Evolutionary conservation across 441 rosid genomes (phyloP).

Genomic region (Adansonia madagascariensis): DNA sequence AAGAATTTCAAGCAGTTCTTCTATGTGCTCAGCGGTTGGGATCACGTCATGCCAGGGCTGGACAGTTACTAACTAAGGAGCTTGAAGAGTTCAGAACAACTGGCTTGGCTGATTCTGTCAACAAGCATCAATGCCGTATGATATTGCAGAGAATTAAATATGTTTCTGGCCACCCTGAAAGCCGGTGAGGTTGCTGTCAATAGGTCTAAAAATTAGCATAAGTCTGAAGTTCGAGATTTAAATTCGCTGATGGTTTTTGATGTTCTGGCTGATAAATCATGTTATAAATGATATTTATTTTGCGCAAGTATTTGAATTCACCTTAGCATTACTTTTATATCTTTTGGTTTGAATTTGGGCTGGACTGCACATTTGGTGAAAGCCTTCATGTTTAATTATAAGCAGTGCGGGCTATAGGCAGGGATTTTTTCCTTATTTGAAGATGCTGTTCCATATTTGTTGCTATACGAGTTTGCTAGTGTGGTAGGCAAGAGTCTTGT

Average conservation of each 20-base stretch:
- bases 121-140: conserved; percentile 90
- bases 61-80: conserved; percentile 80
- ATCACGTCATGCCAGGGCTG: conserved; percentile 88
- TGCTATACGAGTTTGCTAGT: neutral
- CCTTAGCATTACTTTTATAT: neutral
- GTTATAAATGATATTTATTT: conserved; percentile 6
- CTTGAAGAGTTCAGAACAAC: conserved; percentile 90
- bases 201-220: conserved; percentile 13
- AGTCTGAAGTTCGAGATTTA: conserved; percentile 7
- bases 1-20: conserved; percentile 95
- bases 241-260: neutral
- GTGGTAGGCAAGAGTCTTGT: neutral
- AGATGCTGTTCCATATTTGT: conserved; percentile 11
- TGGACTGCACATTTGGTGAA: conserved; percentile 6
- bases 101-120: conserved; percentile 86
- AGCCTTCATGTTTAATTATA: neutral
- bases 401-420: conserved; percentile 1
- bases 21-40: conserved; percentile 90
- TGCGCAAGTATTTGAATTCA: neutral
- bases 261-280: too few relatives aligned
- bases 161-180: conserved; percentile 68
- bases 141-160: conserved; percentile 93
- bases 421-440: neutral
- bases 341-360: conserved; percentile 9
- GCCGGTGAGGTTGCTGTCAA: conserved; percentile 52